Base-by-base conservation (phyloP, 345 rosid species). In the Populus simonii region DNA sequence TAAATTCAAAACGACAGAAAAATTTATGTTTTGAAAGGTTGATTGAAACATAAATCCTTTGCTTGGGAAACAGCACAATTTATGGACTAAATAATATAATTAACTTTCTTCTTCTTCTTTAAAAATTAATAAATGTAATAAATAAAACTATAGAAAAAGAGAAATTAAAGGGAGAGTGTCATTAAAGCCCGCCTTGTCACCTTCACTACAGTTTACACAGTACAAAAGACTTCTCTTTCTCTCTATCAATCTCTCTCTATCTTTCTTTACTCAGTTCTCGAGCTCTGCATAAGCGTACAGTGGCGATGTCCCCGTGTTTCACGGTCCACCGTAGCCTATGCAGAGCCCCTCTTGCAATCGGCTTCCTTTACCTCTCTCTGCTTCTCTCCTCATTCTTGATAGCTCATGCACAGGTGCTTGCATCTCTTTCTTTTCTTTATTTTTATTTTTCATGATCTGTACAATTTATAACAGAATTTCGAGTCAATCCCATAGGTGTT, bases 241-340 rank as follows among this genome's bases (percentile, higher is more conserved):
- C 29, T 59, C 35, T 72, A 75, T 17, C 63, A 49, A 6, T 49
- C 70, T 77, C 55, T 84, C 31, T 80, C 79, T 79, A 73, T 71
- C 59, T 63, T 71, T 35, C 23, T 9, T 20, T 35, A 20, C 70
- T 73, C 67, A 39, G 38, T 78, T 76, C 85, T 79, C 85, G 85
- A 83, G 83, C 88, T 82, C 89, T 82, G 87, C 85, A 80, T 82
- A 78, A 71, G 85, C 84, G 41, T 53, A 41, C 15, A 66, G 76
- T 27, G 72, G 84, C 85, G 72, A 86, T 85, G 93, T 87, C 81
- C 78, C 84, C 85, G 79, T 87, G 89, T 80, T 79, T 79, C 88
- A 68, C 83, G 84, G 82, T 49, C 83, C 74, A 74, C 73, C 77
- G 29, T 78, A 70, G 83, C 85, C 84, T 88, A 75, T 77, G 90